Evolutionary conservation across 495 filamentous ascomycete genomes (phyloP).

Genomic region (Staphylotrichum longicolle): DNA sequence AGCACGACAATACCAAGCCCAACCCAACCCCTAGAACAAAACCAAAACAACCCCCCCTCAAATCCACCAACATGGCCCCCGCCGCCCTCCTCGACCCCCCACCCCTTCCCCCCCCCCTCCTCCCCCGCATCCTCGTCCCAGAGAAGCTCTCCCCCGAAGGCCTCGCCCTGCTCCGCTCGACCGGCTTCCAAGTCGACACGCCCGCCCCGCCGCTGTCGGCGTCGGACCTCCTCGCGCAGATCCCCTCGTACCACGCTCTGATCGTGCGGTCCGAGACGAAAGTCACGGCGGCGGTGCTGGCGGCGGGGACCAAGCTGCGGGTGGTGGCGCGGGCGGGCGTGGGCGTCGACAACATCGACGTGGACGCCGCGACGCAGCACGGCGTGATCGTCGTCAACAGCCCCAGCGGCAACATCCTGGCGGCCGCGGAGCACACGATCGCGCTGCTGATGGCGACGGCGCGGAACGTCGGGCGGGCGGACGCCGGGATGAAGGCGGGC

Average conservation of each 20-base stretch:
- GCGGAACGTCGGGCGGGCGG: constrained; percentile 61
- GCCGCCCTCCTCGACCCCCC: constrained; percentile 28
- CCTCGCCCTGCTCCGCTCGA: constrained; percentile 54
- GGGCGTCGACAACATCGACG: constrained; percentile 74
- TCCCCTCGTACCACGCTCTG: constrained; percentile 63
- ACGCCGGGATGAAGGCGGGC: constrained; percentile 55
- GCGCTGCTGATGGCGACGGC: constrained; percentile 65
- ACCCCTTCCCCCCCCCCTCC: constrained; percentile 14
- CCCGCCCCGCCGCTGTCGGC: constrained; percentile 56
- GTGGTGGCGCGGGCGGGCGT: constrained; percentile 75
- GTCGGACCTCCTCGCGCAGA: constrained; percentile 55
- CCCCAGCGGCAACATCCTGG: constrained; percentile 66
- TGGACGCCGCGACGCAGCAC: constrained; percentile 59
- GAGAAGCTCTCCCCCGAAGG: constrained; percentile 75
- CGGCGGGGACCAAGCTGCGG: constrained; percentile 57
- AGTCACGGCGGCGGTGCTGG: constrained; percentile 59
- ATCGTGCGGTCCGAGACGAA: constrained; percentile 72
- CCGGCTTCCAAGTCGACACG: constrained; percentile 55
- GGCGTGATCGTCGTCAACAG: constrained; percentile 72
- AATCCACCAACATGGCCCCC: constrained; percentile 34
- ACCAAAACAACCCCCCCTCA: not conserved
- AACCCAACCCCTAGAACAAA: not conserved
- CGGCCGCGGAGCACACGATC: constrained; percentile 68
- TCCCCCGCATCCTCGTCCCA: constrained; percentile 59
- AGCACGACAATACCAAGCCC: not conserved